Evolutionary conservation across 805 yeast species (phyloP).

Genomic region (Lachancea fermentati): DNA sequence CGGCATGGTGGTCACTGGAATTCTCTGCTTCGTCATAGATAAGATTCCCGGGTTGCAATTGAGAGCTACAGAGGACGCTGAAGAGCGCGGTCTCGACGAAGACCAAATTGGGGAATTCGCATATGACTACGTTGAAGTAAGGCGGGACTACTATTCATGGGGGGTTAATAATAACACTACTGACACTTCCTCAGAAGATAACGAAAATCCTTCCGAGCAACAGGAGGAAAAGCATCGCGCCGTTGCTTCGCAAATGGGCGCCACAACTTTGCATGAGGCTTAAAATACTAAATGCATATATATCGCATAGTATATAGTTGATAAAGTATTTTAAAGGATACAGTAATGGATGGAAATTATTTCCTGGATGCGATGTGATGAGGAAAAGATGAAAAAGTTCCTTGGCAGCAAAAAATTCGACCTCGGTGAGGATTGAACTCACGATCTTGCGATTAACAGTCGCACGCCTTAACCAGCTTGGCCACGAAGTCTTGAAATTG

Average conservation of each 20-base stretch:
- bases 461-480: constrained; percentile 60
- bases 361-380: no score
- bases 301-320: neutral
- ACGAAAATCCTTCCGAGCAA: constrained; percentile 2
- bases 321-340: no score
- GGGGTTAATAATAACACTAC: constrained; percentile 30
- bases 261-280: neutral
- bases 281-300: no score
- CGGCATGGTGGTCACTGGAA: constrained; percentile 66
- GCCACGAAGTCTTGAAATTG: constrained; percentile 41
- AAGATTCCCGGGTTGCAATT: constrained; percentile 76
- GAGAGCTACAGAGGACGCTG: constrained; percentile 79
- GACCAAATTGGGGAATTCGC: constrained; percentile 98
- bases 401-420: no score
- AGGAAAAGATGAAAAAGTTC: no score
- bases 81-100: constrained; percentile 87
- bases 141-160: constrained; percentile 74
- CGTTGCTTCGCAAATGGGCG: neutral
- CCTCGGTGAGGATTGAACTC: constrained; percentile 58
- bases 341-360: no score
- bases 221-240: constrained; percentile 5
- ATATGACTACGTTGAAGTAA: constrained; percentile 95
- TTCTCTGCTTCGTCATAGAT: constrained; percentile 69
- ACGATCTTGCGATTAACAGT: constrained; percentile 61
- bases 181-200: constrained; percentile 7